Evolutionary conservation across 2,329 filamentous ascomycete genomes (phyloP).

Genomic region (Diaporthe velutina): DNA sequence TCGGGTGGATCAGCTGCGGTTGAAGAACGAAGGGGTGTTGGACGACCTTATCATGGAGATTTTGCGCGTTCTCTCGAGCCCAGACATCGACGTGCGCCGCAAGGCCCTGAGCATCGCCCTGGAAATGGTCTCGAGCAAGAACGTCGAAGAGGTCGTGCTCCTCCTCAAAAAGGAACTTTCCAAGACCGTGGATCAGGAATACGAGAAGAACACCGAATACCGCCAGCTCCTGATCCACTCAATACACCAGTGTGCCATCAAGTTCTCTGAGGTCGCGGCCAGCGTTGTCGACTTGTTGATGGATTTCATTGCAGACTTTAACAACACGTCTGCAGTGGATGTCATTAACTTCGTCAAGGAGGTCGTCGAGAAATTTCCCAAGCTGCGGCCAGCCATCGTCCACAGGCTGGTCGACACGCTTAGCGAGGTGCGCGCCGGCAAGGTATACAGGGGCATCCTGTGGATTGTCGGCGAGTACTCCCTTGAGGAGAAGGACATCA

Average conservation of each 20-base stretch:
- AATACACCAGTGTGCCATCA: constrained; percentile 98
- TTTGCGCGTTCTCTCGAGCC: constrained; percentile 91
- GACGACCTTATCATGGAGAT: constrained; percentile 98
- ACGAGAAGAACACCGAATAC: constrained; percentile 98
- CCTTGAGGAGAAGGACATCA: constrained; percentile 91
- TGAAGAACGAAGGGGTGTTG: constrained; percentile 89
- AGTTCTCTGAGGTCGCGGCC: constrained; percentile 97
- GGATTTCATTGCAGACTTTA: constrained; percentile 99
- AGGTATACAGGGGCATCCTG: constrained; percentile 95
- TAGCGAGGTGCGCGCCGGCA: constrained; percentile 93
- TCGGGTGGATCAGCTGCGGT: constrained; percentile 87
- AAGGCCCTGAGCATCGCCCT: constrained; percentile 92
- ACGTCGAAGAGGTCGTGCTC: constrained; percentile 96
- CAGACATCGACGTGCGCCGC: constrained; percentile 93
- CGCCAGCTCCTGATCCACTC: constrained; percentile 95
- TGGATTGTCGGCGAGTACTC: constrained; percentile 99
- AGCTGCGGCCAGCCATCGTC: constrained; percentile 88
- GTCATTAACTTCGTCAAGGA: constrained; percentile 99
- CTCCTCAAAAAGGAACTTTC: constrained; percentile 96
- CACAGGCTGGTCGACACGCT: constrained; percentile 90
- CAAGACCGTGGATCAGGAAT: constrained; percentile 98
- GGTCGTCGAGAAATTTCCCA: constrained; percentile 97
- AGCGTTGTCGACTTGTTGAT: constrained; percentile 97
- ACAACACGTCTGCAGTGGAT: constrained; percentile 95
- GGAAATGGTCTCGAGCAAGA: constrained; percentile 99